Evolutionary conservation across 2,329 filamentous ascomycete species (phyloP), one percentile per base, ranked within the genome.

Genomic region (Calonectria pauciramosa): DNA sequence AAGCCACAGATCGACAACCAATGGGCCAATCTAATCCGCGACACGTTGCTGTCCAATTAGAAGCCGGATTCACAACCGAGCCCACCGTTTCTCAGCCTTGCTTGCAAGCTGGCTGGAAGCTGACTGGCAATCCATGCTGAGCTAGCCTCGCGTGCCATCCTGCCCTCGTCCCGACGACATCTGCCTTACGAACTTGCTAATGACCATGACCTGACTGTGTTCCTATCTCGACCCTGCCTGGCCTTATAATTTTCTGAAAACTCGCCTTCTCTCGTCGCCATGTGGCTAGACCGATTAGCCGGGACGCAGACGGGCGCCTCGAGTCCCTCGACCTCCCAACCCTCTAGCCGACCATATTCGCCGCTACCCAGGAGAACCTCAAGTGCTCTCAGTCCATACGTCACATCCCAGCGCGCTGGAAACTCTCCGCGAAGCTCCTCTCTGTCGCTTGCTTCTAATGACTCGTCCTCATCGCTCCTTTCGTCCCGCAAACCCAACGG

Each of bases 201-300:
- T 59, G 63, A 76, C 38, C 59, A 74, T 76, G 78, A 59, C 71
- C 74, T 80, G 72, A 68, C 68, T 60, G n/a, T 60, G 32, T 32
- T 26, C 38, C 44, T 38, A 64, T 11, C 38, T 47, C 16, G 16
- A 52, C 23, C 52, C 49, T 47, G 44, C n/a, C 63, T 30, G 23
- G 14, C 71, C 44, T 49, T 34, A 64, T 73, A 72, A 79, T 54
- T 49, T 28, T 47, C 49, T 63, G 23, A 32, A 52, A 47, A 38
- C 64, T 74, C 52, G 47, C 68, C 71, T 70, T 64, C 75, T 54
- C 75, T 75, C 71, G 72, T 75, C 81, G 86, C 81, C 81, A 98
- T 98, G 95, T 98, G 96, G 96, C 92, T 97, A 83, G 96, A 98
- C 87, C 94, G 96, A 84, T 92, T 98, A 78, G 93, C 94, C 77